Evolutionary conservation across 2,329 filamentous ascomycete genomes (phyloP), one percentile per base, ranked within the genome.

Genomic region (Fusarium compactum): DNA sequence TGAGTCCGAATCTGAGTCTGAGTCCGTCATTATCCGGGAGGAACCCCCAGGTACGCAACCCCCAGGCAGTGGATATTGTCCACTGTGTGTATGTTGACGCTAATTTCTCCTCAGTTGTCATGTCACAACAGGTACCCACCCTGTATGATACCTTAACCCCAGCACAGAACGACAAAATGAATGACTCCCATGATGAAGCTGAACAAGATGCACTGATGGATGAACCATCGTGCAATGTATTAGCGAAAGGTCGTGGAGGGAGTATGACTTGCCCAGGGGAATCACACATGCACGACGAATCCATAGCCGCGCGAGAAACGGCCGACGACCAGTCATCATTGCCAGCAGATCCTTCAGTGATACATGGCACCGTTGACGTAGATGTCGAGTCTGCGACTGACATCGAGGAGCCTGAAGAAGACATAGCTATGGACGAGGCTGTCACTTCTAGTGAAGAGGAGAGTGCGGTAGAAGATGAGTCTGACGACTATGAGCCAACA

Each of bases 401-500:
- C 30, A 51, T 44, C 29, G 47, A 52, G 30, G 65, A 72, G 27
- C 47, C 46, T 12, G 72, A 72, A 29, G 64, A 67, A 24, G 74
- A 76, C 34, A 61, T 70, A 47, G 71, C 55, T 22, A 76, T 76
- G 74, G 74, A 74, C 15, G 72, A 74, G 41, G 71, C 53, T 32
- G 61, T 46, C 15, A 65, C 65, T 48, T 73, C 60, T 6, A 71
- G 70, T 38, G 58, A 64, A 34, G 67, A 72, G 30, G 83, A 80
- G 46, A 73, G 65, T 15, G 65, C 61, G 15, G 34, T 24, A 25
- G 73, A 73, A n/a, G 72, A 75, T 27, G 72, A 66, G 25, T 85
- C 85, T 4, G 87, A 89, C 63, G 83, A 80, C 51, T 89, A 89
- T 71, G 86, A 90, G 67, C 87, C 87, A 50, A 85, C 86, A 20